Evolutionary conservation across 805 yeast species (phyloP).

Genomic region (Lipomyces orientalis): DNA sequence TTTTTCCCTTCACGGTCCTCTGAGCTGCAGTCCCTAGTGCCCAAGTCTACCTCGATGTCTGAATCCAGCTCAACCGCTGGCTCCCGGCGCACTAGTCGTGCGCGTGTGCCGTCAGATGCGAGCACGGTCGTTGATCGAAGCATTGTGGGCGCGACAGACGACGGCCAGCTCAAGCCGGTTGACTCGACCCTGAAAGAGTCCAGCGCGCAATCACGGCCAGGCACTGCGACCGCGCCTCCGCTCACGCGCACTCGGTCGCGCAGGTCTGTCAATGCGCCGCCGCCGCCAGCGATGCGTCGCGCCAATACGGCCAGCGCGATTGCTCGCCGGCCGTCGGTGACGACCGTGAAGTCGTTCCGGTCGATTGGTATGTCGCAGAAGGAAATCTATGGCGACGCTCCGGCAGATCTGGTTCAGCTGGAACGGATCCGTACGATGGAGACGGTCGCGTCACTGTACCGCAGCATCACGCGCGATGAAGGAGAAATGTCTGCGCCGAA

Average conservation of each 20-base stretch:
- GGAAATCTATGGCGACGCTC: slow-evolving; percentile 24
- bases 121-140: neutral
- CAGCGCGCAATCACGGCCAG: neutral
- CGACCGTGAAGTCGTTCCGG: slow-evolving; percentile 12
- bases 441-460: slow-evolving; percentile 20
- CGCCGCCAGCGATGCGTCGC: slow-evolving; percentile 28
- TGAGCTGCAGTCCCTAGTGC: too few species aligned
- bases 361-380: slow-evolving; percentile 18
- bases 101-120: neutral
- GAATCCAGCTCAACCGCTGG: neutral
- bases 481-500: slow-evolving; percentile 24
- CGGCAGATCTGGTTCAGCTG: slow-evolving; percentile 14
- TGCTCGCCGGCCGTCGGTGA: slow-evolving; percentile 18
- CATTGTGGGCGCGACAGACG: neutral
- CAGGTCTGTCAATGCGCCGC: slow-evolving; percentile 7
- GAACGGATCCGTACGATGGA: slow-evolving; percentile 24
- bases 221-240: slow-evolving; percentile 15
- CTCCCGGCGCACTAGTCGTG: neutral
- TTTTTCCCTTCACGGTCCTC: too few species aligned
- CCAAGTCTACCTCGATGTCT: neutral
- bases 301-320: slow-evolving; percentile 20
- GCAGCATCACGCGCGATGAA: slow-evolving; percentile 6
- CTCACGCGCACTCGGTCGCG: slow-evolving; percentile 22
- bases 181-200: neutral
- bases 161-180: neutral